Evolutionary conservation across 768 basidiomycete genomes (phyloP), one percentile per base, ranked within the genome.

Genomic region (Suillus subluteus): DNA sequence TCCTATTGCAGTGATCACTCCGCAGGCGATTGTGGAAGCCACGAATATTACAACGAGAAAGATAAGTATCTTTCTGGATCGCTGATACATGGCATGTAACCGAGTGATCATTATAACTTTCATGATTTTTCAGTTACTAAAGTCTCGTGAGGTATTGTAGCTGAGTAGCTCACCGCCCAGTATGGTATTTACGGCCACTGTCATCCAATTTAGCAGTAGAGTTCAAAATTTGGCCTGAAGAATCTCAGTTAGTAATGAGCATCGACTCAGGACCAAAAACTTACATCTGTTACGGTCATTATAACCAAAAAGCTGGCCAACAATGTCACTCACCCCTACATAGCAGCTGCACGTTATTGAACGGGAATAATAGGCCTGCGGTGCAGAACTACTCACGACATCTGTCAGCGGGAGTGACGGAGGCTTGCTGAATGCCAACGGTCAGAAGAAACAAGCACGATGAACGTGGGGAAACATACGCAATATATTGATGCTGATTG

Each of bases 31-130:
- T 21, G 55, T 56, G 32, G n/a, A 21, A 56, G 12, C 9, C 6
- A 56, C 18, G 55, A 56, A 56, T 12, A n/a, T 37, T n/a, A 32
- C 55, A n/a, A 56, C 55, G 3, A 56, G 55, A 37, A 56, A 56
- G 32, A 56, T 37, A n/a, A 56, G 55, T 11, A n/a, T 56, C 55
- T 32, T 32, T 37, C 35, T 37, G 11, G 55, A 56, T n/a, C 55
- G 35, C 18, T 35, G 35, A 35, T 56, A 56, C 55, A 56, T 56
- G 30, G 54, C 54, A 35, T 55, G 1, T 35, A 55, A 21, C 16
- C 32, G 54, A 35, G 18, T 26, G 32, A 55, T 55, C 30, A 35
- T 21, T 9, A 55, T 35, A 21, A 55, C 54, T 55, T 55, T 32
- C 9, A 35, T 35, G 9, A 55, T 55, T 4, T 35, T 32, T 55